phyloP scores from a whole-genome alignment of 2,329 filamentous ascomycete genomes.

The Beauveria caledonica region DNA sequence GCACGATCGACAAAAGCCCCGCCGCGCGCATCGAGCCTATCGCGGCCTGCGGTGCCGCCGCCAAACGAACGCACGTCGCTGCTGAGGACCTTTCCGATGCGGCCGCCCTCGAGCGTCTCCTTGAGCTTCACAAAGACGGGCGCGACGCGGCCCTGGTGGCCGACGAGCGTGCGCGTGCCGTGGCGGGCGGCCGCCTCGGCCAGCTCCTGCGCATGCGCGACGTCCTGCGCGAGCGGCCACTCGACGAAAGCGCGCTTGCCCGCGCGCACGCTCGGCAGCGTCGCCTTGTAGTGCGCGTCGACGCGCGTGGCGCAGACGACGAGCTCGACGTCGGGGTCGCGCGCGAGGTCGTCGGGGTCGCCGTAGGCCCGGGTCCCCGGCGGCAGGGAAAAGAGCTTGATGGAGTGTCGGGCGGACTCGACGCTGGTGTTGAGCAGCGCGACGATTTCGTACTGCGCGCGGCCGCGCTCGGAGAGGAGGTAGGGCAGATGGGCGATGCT shows the following conservation, averaged over 20 bases:
- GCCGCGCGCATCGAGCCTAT: constrained; percentile 25
- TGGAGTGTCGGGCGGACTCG: constrained; percentile 35
- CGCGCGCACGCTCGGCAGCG: constrained; percentile 37
- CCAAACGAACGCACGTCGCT: constrained; percentile 35
- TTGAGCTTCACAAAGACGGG: constrained; percentile 37
- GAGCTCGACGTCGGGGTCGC: constrained; percentile 42
- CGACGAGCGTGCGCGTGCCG: constrained; percentile 32
- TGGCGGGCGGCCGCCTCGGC: constrained; percentile 24
- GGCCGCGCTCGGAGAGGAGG: constrained; percentile 41
- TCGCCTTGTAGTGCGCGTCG: constrained; percentile 40
- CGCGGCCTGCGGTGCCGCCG: constrained; percentile 28
- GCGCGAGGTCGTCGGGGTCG: constrained; percentile 37
- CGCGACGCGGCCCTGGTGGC: constrained; percentile 41
- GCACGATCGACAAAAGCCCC: constrained; percentile 41
- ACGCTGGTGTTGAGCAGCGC: constrained; percentile 44
- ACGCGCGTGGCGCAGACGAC: constrained; percentile 48
- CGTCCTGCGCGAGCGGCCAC: constrained; percentile 47
- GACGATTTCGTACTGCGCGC: constrained; percentile 37
- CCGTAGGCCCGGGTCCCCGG: constrained; percentile 39
- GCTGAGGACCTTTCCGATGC: constrained; percentile 45
- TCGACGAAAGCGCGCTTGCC: constrained; percentile 49
- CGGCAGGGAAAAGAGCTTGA: constrained; percentile 33
- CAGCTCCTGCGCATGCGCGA: constrained; percentile 33
- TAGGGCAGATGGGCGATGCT: constrained; percentile 50
- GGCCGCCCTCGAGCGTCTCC: constrained; percentile 34